Evolutionary conservation across 2,329 filamentous ascomycete species (phyloP).

Genomic region (Aspergillus sp.): DNA sequence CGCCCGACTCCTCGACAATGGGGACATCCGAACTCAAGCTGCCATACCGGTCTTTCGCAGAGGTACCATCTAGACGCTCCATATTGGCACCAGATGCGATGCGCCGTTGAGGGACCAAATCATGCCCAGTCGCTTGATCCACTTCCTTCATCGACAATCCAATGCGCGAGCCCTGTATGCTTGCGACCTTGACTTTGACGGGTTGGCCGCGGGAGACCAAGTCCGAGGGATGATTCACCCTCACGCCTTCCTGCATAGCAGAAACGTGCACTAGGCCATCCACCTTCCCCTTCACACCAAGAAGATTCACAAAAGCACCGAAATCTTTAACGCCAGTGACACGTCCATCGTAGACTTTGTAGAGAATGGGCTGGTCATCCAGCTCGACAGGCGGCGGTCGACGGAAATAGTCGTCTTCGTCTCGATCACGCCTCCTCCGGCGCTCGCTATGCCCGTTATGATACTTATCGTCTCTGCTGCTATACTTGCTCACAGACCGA

Average conservation of each 20-base stretch:
- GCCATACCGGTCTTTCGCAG: slow-evolving; percentile 47
- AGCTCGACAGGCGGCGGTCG: slow-evolving; percentile 61
- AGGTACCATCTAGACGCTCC: slow-evolving; percentile 60
- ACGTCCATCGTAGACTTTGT: slow-evolving; percentile 82
- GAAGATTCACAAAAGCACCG: slow-evolving; percentile 88
- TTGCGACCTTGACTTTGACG: slow-evolving; percentile 88
- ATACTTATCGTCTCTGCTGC: slow-evolving; percentile 28
- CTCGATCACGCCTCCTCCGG: slow-evolving; percentile 29
- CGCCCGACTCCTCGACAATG: slow-evolving; percentile 53
- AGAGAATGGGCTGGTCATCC: slow-evolving; percentile 69
- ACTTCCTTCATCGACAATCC: slow-evolving; percentile 96
- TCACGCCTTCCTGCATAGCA: slow-evolving; percentile 70
- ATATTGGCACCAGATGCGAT: slow-evolving; percentile 87
- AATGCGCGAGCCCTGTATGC: slow-evolving; percentile 70
- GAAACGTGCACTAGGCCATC: slow-evolving; percentile 93
- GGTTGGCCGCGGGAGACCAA: slow-evolving; percentile 68
- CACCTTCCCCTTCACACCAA: slow-evolving; percentile 75
- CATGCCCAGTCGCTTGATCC: slow-evolving; percentile 77
- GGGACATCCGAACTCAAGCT: slow-evolving; percentile 47
- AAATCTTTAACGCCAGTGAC: slow-evolving; percentile 94
- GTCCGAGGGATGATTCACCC: slow-evolving; percentile 88
- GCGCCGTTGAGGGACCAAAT: slow-evolving; percentile 66
- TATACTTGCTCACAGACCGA: slow-evolving; percentile 34
- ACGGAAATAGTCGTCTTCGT: slow-evolving; percentile 51
- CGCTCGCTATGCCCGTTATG: slow-evolving; percentile 38